Percentiles rank a stretch among this genome's conserved stretches.
Evolutionary conservation across 306 rosid genomes (phyloP).

Genomic region (Bauhinia variegata): DNA sequence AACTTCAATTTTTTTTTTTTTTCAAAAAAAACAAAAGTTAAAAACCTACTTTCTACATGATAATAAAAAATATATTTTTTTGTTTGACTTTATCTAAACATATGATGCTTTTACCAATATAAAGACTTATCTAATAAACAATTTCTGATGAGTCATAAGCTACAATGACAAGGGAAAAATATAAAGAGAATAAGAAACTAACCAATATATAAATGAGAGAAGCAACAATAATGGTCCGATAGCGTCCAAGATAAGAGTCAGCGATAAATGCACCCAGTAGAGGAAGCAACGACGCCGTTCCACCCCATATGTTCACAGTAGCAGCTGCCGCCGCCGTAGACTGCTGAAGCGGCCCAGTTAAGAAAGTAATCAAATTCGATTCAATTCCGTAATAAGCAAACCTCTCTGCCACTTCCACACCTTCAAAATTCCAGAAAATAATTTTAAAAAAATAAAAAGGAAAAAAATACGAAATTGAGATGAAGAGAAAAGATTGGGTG

Average conservation of each 20-base stretch:
- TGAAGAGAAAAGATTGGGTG: conserved; percentile 3
- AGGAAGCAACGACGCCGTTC: conserved; percentile 55
- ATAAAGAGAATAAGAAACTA: background rate
- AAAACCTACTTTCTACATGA: too few species aligned
- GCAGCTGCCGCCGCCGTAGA: conserved; percentile 54
- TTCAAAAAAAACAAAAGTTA: too few species aligned
- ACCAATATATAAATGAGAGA: conserved; percentile 56
- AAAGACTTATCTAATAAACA: too few species aligned
- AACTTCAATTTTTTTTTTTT: too few species aligned
- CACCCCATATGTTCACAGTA: conserved; percentile 59
- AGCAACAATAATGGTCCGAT: conserved; percentile 53
- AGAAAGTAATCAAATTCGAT: conserved; percentile 49
- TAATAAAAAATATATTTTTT: too few species aligned
- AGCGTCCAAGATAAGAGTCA: conserved; percentile 64
- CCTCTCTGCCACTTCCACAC: conserved; percentile 62
- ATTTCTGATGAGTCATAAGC: too few species aligned
- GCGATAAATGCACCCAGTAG: conserved; percentile 59
- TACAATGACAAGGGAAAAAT: too few species aligned
- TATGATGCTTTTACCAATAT: too few species aligned
- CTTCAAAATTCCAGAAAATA: background rate
- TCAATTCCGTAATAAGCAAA: conserved; percentile 53
- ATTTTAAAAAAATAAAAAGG: too few species aligned
- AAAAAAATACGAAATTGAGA: too few species aligned
- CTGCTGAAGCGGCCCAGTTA: conserved; percentile 58
- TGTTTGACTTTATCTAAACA: too few species aligned